phyloP scores from a whole-genome alignment of 129 eudicot species.

The Lactuca sativa region DNA sequence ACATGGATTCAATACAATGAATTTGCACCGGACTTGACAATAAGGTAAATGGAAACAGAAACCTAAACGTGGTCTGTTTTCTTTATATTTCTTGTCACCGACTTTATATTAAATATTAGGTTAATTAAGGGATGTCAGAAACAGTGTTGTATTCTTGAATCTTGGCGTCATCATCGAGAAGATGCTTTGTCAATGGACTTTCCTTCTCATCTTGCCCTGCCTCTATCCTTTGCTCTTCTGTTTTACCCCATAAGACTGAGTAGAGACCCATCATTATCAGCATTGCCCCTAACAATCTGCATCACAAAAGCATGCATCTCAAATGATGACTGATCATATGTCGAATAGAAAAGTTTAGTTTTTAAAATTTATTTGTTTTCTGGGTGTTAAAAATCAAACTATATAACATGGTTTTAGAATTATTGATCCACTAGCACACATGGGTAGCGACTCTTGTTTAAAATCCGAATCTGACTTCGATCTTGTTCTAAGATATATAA shows the following conservation, averaged over 20 bases:
- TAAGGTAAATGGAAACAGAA: conserved; percentile 8
- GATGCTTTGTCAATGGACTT: conserved; percentile 51
- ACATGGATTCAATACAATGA: conserved; percentile 8
- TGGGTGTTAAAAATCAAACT: neutral
- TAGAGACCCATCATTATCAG: conserved; percentile 71
- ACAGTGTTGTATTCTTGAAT: conserved; percentile 26
- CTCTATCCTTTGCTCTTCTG: conserved; percentile 47
- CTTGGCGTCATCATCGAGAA: conserved; percentile 42
- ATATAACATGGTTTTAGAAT: neutral
- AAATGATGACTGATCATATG: too few species aligned
- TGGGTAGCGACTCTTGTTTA: neutral
- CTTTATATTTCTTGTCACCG: neutral
- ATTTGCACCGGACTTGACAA: conserved; percentile 20
- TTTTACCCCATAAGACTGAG: conserved; percentile 87
- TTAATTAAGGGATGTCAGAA: conserved; percentile 56
- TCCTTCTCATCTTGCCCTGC: conserved; percentile 43
- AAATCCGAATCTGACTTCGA: neutral
- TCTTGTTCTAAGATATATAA: neutral
- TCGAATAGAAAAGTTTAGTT: neutral
- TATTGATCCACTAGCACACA: neutral
- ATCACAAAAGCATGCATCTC: conserved; percentile 13
- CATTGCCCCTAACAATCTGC: conserved; percentile 74
- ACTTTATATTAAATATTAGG: neutral
- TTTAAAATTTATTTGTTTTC: too few species aligned
- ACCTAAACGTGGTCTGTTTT: conserved; percentile 8